phyloP scores from a whole-genome alignment of 2,329 filamentous ascomycete species.

The Xylaria sp. region DNA sequence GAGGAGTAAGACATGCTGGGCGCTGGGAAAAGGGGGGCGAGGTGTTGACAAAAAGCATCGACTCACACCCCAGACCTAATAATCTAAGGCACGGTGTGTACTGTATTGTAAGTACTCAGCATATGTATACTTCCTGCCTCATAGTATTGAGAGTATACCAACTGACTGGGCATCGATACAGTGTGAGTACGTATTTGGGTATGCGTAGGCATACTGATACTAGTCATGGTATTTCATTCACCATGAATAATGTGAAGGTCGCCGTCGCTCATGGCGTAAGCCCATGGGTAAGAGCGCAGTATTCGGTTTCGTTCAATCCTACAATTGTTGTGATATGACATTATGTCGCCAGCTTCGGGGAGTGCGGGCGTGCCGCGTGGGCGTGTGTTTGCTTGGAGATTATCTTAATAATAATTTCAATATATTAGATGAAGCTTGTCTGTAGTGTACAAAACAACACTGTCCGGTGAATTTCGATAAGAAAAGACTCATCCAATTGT shows the following conservation, averaged over 20 bases:
- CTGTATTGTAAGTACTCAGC: background rate
- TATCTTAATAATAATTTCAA: background rate
- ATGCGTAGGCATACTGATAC: background rate
- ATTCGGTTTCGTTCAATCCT: background rate
- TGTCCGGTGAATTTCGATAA: background rate
- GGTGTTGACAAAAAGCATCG: constrained; percentile 17
- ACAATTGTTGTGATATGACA: background rate
- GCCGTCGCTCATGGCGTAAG: background rate
- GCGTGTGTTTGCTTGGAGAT: background rate
- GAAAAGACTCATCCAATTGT: background rate
- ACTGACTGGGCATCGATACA: background rate
- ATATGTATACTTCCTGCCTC: background rate
- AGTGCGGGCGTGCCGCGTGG: background rate
- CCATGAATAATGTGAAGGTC: background rate
- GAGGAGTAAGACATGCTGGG: constrained; percentile 38
- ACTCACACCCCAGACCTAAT: background rate
- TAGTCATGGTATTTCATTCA: background rate
- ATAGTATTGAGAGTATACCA: background rate
- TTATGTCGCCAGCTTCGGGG: constrained; percentile 3
- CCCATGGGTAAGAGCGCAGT: background rate
- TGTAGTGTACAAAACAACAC: background rate
- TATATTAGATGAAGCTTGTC: background rate
- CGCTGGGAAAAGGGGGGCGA: constrained; percentile 32
- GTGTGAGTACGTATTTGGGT: background rate
- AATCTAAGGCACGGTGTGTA: too few species aligned